phyloP scores from a whole-genome alignment of 352 stramenopile genomes.

The Globisporangium emineosum region DNA sequence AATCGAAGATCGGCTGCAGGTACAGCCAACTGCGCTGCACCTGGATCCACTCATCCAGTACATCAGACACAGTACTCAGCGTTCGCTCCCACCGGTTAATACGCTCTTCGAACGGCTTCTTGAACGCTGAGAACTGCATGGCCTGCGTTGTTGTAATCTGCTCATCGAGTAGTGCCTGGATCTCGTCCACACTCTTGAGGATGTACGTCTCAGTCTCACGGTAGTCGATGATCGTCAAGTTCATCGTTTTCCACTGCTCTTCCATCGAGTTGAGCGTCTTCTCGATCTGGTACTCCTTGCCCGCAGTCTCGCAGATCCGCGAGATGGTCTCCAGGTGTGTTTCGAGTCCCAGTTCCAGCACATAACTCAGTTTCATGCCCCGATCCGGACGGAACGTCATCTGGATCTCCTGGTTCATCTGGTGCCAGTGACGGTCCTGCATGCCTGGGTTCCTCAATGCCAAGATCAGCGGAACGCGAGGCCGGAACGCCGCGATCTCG shows the following conservation, averaged over 20 bases:
- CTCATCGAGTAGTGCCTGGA: conserved; percentile 92
- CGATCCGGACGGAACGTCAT: conserved; percentile 85
- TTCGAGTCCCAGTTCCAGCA: conserved; percentile 83
- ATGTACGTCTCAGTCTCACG: conserved; percentile 93
- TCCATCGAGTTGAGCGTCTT: conserved; percentile 92
- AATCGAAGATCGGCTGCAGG: conserved; percentile 95
- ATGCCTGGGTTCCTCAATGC: conserved; percentile 91
- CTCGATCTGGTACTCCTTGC: conserved; percentile 95
- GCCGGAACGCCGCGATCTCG: conserved; percentile 88
- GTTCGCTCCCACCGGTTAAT: conserved; percentile 91
- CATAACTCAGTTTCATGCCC: conserved; percentile 77
- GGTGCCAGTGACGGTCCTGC: conserved; percentile 91
- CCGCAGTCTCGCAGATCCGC: conserved; percentile 90
- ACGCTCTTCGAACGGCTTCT: conserved; percentile 92
- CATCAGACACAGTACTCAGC: conserved; percentile 88
- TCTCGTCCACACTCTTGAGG: conserved; percentile 92
- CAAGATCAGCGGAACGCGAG: conserved; percentile 87
- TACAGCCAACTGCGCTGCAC: conserved; percentile 96
- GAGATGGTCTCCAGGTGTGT: conserved; percentile 87
- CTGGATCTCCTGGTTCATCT: conserved; percentile 87
- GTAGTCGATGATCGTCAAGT: conserved; percentile 87
- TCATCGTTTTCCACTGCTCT: conserved; percentile 84
- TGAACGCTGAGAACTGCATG: conserved; percentile 96
- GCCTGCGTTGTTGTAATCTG: conserved; percentile 95
- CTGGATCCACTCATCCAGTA: conserved; percentile 93